Base-by-base conservation (phyloP, 202 grass and related monocot genomes). In the Panicum virgatum region DNA sequence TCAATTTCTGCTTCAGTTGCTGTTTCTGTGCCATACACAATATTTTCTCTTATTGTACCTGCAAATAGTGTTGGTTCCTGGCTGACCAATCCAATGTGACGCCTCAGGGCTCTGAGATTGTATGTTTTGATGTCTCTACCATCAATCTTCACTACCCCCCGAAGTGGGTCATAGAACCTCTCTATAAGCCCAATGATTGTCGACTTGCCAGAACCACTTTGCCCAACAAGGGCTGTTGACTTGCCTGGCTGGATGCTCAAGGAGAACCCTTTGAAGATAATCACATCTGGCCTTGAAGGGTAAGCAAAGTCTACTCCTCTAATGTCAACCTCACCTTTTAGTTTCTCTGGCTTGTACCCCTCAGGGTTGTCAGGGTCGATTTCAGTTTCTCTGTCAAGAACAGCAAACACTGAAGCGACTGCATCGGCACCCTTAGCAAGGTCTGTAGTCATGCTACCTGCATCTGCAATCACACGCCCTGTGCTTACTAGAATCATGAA, bases 121-220 rank as follows among this genome's bases (percentile, higher is more conserved):
- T 93, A 98, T 22, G 80, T 82, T 84, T 88, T 96, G 40, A 98
- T 88, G 75, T 98, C 89, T 46, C 42, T 90, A 20, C 96, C 89
- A 70, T 96, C 96, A 9, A 99, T 94, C 79, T 74, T 92, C 2
- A 99, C 81, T 0, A 68, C 68, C 12, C 96, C 96, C 65, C 83
- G 89, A 45, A 92, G 64, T 11, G 96, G 96, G 62, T 99, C 93
- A 9, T 99, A 99, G 87, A 99, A 99, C 48, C 93, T 80, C 75
- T 96, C 93, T 61, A 99, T 89, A 37, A 99, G 91, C 16, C 92
- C 87, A 15, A 99, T 96, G 74, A 96, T 92, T 30, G 96, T 99
- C 13, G 96, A 99, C 89, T 99, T 99, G 29, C 96, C 96, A 30
- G 92, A 98, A 40, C 96, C 96, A 81, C 96, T 98, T 76, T 91